phyloP scores from a whole-genome alignment of 2,329 filamentous ascomycete species.

The Beauveria pseudobassiana region DNA sequence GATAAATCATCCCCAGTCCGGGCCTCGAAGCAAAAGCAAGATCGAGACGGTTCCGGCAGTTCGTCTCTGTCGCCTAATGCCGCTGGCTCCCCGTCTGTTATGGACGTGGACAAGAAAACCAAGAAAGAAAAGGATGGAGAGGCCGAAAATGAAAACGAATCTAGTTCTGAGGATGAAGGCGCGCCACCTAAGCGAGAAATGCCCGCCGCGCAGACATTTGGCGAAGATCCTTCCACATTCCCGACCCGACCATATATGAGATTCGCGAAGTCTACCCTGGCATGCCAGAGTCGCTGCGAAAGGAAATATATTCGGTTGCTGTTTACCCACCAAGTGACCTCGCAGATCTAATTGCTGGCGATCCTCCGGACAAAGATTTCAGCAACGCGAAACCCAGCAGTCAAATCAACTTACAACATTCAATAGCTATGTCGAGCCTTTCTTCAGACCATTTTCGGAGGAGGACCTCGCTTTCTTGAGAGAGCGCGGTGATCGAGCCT shows the following conservation, averaged over 20 bases:
- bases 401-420: slow-evolving; percentile 91
- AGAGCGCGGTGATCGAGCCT: slow-evolving; percentile 77
- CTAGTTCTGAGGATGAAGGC: slow-evolving; percentile 51
- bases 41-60: slow-evolving; percentile 48
- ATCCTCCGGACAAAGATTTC: slow-evolving; percentile 90
- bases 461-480: slow-evolving; percentile 90
- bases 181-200: slow-evolving; percentile 54
- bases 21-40: slow-evolving; percentile 45
- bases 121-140: slow-evolving; percentile 28
- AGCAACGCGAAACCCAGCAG: slow-evolving; percentile 88
- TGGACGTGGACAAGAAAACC: slow-evolving; percentile 51
- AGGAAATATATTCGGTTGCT: slow-evolving; percentile 80
- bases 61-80: slow-evolving; percentile 53
- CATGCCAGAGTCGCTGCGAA: slow-evolving; percentile 80
- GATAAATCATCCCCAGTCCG: slow-evolving; percentile 48
- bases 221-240: slow-evolving; percentile 85
- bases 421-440: slow-evolving; percentile 85
- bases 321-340: slow-evolving; percentile 76
- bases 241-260: slow-evolving; percentile 89
- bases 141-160: slow-evolving; percentile 39
- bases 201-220: slow-evolving; percentile 81
- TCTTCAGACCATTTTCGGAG: slow-evolving; percentile 80
- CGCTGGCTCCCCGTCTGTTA: slow-evolving; percentile 42
- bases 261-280: slow-evolving; percentile 66
- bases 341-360: slow-evolving; percentile 76